Conservation (phyloP, 1,284 basidiomycete genomes). For the Gymnopus androsaceus region DNA sequence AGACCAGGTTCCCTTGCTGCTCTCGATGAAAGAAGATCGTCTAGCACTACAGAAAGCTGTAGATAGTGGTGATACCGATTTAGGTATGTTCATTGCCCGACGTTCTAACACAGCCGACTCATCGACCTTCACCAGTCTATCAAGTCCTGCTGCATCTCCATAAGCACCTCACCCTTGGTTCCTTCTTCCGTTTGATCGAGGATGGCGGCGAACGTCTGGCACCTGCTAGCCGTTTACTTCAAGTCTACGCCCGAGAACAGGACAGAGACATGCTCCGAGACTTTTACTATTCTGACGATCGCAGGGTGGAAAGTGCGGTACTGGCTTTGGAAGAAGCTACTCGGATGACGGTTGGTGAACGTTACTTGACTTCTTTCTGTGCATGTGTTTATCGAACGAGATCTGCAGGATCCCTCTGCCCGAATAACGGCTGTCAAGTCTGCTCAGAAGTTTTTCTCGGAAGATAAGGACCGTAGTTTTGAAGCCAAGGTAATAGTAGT, state of each 20-base stretch:
- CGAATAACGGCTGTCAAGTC: constrained; percentile 74
- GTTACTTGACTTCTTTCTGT: constrained; percentile 6
- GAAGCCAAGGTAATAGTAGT: constrained; percentile 77
- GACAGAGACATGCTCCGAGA: constrained; percentile 91
- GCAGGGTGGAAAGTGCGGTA: constrained; percentile 88
- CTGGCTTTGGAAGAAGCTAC: constrained; percentile 84
- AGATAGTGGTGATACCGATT: constrained; percentile 93
- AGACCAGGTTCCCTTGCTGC: constrained; percentile 90
- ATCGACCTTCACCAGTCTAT: constrained; percentile 64
- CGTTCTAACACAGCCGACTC: neutral
- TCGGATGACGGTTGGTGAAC: constrained; percentile 51
- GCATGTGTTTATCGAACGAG: neutral
- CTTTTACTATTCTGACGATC: constrained; percentile 98
- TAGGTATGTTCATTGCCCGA: constrained; percentile 55
- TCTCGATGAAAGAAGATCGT: constrained; percentile 94
- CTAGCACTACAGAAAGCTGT: constrained; percentile 89
- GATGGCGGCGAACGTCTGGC: constrained; percentile 77
- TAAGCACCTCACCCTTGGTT: constrained; percentile 81
- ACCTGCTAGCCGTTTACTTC: constrained; percentile 75
- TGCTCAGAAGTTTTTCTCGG: constrained; percentile 90
- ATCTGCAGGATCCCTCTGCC: constrained; percentile 64
- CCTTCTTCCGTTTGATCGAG: constrained; percentile 94
- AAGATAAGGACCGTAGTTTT: constrained; percentile 89
- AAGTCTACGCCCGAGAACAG: constrained; percentile 88
- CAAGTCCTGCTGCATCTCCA: constrained; percentile 87